phyloP scores from a whole-genome alignment of 352 stramenopile species.

The Saprolegnia diclina region DNA sequence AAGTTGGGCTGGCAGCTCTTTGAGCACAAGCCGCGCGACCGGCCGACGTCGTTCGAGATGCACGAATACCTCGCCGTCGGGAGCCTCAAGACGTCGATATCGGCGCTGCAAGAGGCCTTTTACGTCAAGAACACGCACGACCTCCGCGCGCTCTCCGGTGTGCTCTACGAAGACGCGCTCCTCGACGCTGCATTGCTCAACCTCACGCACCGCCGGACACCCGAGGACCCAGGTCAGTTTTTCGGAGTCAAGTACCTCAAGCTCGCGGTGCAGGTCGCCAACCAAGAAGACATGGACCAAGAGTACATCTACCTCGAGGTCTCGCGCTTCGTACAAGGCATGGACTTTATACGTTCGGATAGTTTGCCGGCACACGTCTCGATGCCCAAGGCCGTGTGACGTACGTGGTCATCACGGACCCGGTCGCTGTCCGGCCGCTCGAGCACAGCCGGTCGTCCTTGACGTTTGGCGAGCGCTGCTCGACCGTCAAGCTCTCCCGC shows the following conservation, averaged over 20 bases:
- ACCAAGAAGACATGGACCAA: constrained; percentile 25
- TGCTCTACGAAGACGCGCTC: constrained; percentile 24
- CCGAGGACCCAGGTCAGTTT: constrained; percentile 19
- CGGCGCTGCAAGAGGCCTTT: constrained; percentile 22
- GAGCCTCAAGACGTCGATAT: constrained; percentile 15
- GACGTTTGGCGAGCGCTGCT: constrained; percentile 21
- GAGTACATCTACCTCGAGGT: constrained; percentile 27
- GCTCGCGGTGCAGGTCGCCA: constrained; percentile 16
- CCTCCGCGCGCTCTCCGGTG: constrained; percentile 4
- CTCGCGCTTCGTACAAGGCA: not conserved
- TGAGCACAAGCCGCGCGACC: constrained; percentile 2
- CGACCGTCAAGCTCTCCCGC: constrained; percentile 24
- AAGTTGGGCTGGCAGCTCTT: constrained; percentile 20
- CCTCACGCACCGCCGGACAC: constrained; percentile 19
- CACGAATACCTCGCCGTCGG: constrained; percentile 23
- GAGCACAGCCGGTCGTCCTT: not conserved
- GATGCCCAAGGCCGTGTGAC: constrained; percentile 16
- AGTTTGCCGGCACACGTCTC: constrained; percentile 23
- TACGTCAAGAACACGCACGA: constrained; percentile 27
- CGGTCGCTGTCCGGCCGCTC: not conserved
- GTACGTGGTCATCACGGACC: constrained; percentile 23
- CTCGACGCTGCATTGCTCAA: constrained; percentile 20
- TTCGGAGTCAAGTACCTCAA: constrained; percentile 27
- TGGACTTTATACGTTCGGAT: not conserved
- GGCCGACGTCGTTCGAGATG: not conserved